These are phyloP conservation scores for Geotrichum bryndzae DNA, from an alignment of 1,139 yeast genomes.

Conservation along the genomic window DNA sequence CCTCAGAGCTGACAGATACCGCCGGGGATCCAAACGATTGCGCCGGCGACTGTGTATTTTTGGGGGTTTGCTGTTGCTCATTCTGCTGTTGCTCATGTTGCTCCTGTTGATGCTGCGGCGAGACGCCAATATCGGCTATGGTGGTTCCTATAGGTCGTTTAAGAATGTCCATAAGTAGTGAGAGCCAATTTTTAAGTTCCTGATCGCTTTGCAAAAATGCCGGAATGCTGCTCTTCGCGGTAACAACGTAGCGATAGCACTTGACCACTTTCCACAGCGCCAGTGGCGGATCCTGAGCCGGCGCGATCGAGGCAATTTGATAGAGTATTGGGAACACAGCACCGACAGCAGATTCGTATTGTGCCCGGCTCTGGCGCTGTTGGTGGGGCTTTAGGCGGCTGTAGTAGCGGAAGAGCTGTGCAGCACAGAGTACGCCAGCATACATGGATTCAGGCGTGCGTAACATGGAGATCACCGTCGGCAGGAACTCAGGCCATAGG, in stretches of 20 bases:
- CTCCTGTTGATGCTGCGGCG: neutral
- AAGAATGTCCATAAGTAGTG: slow-evolving; percentile 9
- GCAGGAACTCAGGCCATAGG: slow-evolving; percentile 15
- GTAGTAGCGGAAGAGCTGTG: slow-evolving; percentile 8
- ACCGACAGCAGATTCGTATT: slow-evolving; percentile 1
- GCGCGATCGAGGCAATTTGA: slow-evolving; percentile 11
- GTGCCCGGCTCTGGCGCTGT: neutral
- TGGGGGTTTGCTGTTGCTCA: neutral
- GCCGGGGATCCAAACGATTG: neutral
- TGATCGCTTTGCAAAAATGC: slow-evolving; percentile 9
- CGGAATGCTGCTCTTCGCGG: slow-evolving; percentile 4
- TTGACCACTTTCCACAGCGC: slow-evolving; percentile 18
- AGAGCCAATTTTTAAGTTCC: slow-evolving; percentile 16
- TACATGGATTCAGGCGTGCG: slow-evolving; percentile 7
- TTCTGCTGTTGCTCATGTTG: neutral
- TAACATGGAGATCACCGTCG: slow-evolving; percentile 13
- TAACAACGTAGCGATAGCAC: slow-evolving; percentile 12
- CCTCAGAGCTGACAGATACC: neutral
- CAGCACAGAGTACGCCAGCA: slow-evolving; percentile 15
- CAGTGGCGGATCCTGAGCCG: slow-evolving; percentile 4
- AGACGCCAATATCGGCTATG: neutral
- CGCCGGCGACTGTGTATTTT: slow-evolving; percentile 4
- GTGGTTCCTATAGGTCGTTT: neutral
- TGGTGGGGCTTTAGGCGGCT: neutral
- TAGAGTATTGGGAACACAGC: slow-evolving; percentile 13